phyloP scores from a whole-genome alignment of 495 filamentous ascomycete genomes.

The Physcia stellaris region DNA sequence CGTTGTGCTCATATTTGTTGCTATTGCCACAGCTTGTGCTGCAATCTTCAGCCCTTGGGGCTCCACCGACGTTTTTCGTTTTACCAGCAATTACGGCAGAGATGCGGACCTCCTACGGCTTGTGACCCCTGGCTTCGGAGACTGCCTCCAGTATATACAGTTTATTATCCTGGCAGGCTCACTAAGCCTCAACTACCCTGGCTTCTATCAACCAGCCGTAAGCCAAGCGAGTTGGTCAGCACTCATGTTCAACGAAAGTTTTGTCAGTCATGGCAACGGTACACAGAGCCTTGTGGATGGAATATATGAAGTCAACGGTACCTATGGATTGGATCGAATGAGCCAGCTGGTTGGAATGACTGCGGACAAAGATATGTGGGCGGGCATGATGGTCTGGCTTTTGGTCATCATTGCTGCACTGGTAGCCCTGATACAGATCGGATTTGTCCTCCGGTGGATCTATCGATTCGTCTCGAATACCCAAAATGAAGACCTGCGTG shows the following conservation, averaged over 20 bases:
- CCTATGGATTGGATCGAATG: slow-evolving; percentile 64
- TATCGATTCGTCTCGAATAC: slow-evolving; percentile 53
- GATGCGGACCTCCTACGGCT: slow-evolving; percentile 84
- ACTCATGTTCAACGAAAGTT: slow-evolving; percentile 88
- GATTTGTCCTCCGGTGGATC: slow-evolving; percentile 62
- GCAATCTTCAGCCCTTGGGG: slow-evolving; percentile 91
- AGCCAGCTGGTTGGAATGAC: slow-evolving; percentile 78
- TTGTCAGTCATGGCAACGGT: slow-evolving; percentile 53
- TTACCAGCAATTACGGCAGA: slow-evolving; percentile 91
- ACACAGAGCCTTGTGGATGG: slow-evolving; percentile 62
- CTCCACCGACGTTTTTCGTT: slow-evolving; percentile 73
- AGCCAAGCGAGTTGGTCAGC: slow-evolving; percentile 77
- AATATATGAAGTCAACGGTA: slow-evolving; percentile 56
- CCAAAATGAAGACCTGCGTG: slow-evolving; percentile 74
- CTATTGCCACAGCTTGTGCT: slow-evolving; percentile 64
- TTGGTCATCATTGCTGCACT: slow-evolving; percentile 55
- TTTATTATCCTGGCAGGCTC: slow-evolving; percentile 80
- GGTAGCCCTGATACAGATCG: slow-evolving; percentile 60
- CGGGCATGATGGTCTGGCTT: slow-evolving; percentile 78
- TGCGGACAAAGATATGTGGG: slow-evolving; percentile 72
- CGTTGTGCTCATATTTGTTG: slow-evolving; percentile 64
- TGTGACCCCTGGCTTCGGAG: slow-evolving; percentile 91
- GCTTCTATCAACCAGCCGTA: slow-evolving; percentile 83
- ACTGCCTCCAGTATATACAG: slow-evolving; percentile 95
- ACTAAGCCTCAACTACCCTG: slow-evolving; percentile 77